Conservation (phyloP, 179 eudicot species). For the Silene noctiflora region DNA sequence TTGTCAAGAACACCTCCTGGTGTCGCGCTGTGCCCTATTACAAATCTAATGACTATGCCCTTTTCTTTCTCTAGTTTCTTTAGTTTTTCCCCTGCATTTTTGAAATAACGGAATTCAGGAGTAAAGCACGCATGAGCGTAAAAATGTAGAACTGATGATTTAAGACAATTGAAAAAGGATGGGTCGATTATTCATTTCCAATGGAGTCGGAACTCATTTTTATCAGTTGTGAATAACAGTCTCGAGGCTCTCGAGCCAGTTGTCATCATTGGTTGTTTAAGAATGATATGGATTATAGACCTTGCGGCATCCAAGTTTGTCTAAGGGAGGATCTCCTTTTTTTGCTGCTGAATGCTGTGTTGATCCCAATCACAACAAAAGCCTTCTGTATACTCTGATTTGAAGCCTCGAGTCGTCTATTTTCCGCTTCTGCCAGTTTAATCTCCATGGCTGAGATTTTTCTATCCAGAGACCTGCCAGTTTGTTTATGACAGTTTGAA, state of each 20-base stretch:
- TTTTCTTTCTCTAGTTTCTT: slow-evolving; percentile 69
- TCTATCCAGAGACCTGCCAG: slow-evolving; percentile 58
- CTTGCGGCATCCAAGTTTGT: slow-evolving; percentile 91
- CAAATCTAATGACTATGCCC: slow-evolving; percentile 72
- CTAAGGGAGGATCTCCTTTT: slow-evolving; percentile 69
- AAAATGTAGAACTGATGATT: neutral
- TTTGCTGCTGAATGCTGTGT: slow-evolving; percentile 90
- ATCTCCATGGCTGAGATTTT: slow-evolving; percentile 51
- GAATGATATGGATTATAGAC: slow-evolving; percentile 26
- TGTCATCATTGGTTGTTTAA: neutral
- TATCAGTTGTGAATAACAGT: no score
- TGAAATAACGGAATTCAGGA: neutral
- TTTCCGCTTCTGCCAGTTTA: slow-evolving; percentile 47
- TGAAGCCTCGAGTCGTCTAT: slow-evolving; percentile 28
- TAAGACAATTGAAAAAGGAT: neutral
- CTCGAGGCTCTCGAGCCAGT: no score
- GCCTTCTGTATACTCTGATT: slow-evolving; percentile 46
- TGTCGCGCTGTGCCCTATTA: slow-evolving; percentile 77
- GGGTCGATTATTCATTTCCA: neutral
- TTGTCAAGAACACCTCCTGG: slow-evolving; percentile 70
- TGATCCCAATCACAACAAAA: slow-evolving; percentile 76
- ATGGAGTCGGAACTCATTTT: no score
- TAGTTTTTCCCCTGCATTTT: slow-evolving; percentile 55
- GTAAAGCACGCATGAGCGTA: neutral
- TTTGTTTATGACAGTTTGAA: neutral